phyloP scores from a whole-genome alignment of 2,329 filamentous ascomycete genomes.

The Laburnicola sp. region DNA sequence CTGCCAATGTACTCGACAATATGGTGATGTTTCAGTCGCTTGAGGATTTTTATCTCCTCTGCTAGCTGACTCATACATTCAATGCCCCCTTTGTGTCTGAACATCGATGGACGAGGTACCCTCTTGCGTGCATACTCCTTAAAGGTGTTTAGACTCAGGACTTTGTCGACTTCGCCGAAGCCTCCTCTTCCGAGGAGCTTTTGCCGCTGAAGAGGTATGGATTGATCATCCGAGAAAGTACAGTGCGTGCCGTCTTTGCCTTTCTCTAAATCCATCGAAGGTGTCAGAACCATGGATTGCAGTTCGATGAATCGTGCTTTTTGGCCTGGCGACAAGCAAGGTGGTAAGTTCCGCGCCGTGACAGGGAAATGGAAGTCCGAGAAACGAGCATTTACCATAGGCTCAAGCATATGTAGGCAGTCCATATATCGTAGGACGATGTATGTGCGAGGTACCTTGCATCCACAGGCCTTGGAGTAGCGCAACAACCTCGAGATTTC shows the following conservation, averaged over 20 bases:
- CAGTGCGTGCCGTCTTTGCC: not conserved
- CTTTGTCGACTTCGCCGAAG: slow-evolving; percentile 29
- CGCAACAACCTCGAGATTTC: slow-evolving; percentile 2
- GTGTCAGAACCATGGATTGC: slow-evolving; percentile 21
- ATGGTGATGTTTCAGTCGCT: slow-evolving; percentile 32
- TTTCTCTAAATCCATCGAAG: slow-evolving; percentile 20
- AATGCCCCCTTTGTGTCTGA: slow-evolving; percentile 9
- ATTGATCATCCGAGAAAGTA: no score
- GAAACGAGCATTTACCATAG: slow-evolving; percentile 18
- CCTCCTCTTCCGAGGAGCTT: slow-evolving; percentile 26
- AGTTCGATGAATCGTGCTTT: slow-evolving; percentile 16
- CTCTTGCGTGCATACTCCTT: slow-evolving; percentile 37
- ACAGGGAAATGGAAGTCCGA: slow-evolving; percentile 27
- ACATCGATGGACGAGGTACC: slow-evolving; percentile 22
- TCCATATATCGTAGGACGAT: slow-evolving; percentile 24
- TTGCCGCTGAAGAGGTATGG: not conserved
- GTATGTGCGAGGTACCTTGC: slow-evolving; percentile 19
- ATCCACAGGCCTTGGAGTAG: not conserved
- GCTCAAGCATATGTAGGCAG: slow-evolving; percentile 16
- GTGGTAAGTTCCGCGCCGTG: slow-evolving; percentile 13
- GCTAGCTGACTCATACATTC: slow-evolving; percentile 27
- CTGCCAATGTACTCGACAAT: slow-evolving; percentile 34
- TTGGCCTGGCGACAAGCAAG: slow-evolving; percentile 4
- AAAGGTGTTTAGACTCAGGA: slow-evolving; percentile 28
- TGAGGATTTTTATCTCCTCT: slow-evolving; percentile 32